phyloP scores from a whole-genome alignment of 2,329 filamentous ascomycete species.

The Fonsecaea multimorphosa region DNA sequence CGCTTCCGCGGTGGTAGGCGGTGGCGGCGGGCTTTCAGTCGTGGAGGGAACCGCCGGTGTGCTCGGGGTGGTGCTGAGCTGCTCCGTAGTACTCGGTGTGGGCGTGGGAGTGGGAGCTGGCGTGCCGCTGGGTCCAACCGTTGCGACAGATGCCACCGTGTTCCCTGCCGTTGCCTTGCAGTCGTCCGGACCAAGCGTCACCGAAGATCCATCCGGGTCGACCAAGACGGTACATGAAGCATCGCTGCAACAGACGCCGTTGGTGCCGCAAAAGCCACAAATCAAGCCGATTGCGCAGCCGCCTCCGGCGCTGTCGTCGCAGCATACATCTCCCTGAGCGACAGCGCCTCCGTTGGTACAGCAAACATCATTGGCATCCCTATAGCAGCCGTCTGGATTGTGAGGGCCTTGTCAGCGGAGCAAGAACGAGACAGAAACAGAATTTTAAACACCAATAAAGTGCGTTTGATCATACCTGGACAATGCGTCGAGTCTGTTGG shows the following conservation, averaged over 20 bases:
- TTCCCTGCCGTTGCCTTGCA: slow-evolving; percentile 2
- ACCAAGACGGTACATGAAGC: neutral
- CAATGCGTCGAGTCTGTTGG: neutral
- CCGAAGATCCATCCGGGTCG: neutral
- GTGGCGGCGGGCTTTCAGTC: neutral
- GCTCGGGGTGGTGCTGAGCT: neutral
- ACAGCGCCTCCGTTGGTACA: neutral
- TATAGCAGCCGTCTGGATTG: neutral
- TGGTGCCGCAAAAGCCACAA: neutral
- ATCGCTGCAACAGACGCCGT: neutral
- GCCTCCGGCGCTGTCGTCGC: neutral
- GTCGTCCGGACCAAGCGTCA: neutral
- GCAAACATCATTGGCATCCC: neutral
- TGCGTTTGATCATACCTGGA: neutral
- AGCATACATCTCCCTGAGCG: neutral
- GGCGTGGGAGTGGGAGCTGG: neutral
- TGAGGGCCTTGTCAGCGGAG: neutral
- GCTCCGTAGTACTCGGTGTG: neutral
- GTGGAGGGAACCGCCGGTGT: neutral
- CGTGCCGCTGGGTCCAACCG: neutral
- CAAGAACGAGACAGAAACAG: neutral
- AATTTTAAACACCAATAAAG: too few relatives aligned
- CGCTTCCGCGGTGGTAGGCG: neutral
- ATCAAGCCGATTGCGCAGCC: neutral
- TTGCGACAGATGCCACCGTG: neutral